A percentile compares a stretch with the other conserved stretches of the same genome.
Evolutionary conservation across 2,329 filamentous ascomycete genomes (phyloP).

Genomic region (Calonectria pauciramosa): DNA sequence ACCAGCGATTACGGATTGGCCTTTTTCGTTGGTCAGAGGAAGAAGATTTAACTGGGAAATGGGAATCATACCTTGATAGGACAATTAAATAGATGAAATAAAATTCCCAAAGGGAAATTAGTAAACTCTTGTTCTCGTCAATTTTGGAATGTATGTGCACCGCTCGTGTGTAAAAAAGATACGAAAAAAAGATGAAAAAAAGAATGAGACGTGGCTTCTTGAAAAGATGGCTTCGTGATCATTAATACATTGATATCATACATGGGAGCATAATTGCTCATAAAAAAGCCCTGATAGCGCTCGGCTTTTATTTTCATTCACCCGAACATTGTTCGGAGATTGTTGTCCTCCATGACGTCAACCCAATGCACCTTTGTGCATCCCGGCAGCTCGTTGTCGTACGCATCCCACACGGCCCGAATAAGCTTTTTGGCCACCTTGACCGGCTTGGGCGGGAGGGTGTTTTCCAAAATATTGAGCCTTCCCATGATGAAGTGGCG

Average conservation of each 20-base stretch:
- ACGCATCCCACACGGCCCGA: conserved; percentile 57
- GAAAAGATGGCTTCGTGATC: background rate
- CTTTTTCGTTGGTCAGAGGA: conserved; percentile 66
- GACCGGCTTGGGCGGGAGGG: conserved; percentile 57
- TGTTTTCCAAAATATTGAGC: conserved; percentile 55
- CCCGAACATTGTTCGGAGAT: conserved; percentile 51
- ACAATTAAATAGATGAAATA: conserved; percentile 29
- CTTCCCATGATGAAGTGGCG: conserved; percentile 56
- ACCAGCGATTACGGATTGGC: conserved; percentile 72
- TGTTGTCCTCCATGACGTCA: conserved; percentile 56
- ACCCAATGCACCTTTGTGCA: conserved; percentile 56
- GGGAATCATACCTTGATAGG: background rate
- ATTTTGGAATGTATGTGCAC: background rate
- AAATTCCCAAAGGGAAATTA: background rate
- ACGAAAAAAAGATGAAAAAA: no score
- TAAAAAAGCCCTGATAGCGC: background rate
- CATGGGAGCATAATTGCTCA: background rate
- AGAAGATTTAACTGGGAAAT: conserved; percentile 47
- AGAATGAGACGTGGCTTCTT: no score
- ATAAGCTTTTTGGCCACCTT: conserved; percentile 57
- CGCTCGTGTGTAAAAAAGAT: no score
- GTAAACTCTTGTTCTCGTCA: background rate
- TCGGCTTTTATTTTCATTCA: conserved; percentile 26
- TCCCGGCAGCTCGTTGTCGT: conserved; percentile 53
- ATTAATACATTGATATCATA: conserved; percentile 10